Conservation (phyloP, 192 early-diverging fungal species). For the Coemansia sp. region DNA sequence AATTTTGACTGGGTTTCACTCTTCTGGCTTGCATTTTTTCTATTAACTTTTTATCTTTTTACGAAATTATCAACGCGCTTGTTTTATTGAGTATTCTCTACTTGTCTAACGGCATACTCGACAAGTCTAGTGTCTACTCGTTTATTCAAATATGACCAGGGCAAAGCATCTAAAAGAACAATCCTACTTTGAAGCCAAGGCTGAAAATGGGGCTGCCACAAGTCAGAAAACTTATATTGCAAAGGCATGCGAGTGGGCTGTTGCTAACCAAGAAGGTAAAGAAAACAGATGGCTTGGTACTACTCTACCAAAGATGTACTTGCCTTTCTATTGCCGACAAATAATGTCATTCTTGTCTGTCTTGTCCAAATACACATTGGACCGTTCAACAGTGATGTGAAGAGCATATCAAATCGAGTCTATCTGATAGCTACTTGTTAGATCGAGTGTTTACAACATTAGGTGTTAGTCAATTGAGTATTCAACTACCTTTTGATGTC, state of each 20-base stretch:
- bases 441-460: not conserved
- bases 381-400: not conserved
- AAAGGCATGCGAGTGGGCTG: slow-evolving; percentile 31
- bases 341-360: not conserved
- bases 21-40: not conserved
- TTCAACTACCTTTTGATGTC: not conserved
- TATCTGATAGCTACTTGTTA: not conserved
- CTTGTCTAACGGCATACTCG: not conserved
- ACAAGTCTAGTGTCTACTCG: not conserved
- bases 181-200: slow-evolving; percentile 21
- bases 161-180: slow-evolving; percentile 14
- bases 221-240: not conserved
- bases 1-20: not conserved
- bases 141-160: slow-evolving; percentile 30
- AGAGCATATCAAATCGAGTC: not conserved
- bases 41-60: not conserved
- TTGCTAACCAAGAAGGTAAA: slow-evolving; percentile 44
- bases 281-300: not conserved
- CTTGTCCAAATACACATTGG: not conserved
- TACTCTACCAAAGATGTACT: not conserved
- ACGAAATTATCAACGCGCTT: not conserved
- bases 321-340: not conserved
- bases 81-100: slow-evolving; percentile 11
- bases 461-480: not conserved
- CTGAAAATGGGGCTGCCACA: slow-evolving; percentile 15